Conservation (phyloP, 2,329 filamentous ascomycete genomes). For the Trichoderma guizhouense region DNA sequence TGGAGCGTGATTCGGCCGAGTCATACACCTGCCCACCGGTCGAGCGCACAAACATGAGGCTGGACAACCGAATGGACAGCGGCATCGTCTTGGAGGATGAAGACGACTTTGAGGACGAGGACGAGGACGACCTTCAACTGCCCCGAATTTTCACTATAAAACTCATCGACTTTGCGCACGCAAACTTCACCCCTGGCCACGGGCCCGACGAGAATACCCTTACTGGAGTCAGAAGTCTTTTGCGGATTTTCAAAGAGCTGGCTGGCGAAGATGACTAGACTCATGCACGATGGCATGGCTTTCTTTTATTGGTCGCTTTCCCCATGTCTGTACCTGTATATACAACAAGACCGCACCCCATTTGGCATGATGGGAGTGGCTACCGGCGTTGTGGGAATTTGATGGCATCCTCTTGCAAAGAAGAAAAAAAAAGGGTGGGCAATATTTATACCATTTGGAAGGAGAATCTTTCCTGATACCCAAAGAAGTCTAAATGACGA, state of each 20-base stretch:
- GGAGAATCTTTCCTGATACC: constrained; percentile 6
- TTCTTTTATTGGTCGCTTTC: constrained; percentile 2
- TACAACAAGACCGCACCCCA: background rate
- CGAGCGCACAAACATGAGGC: constrained; percentile 38
- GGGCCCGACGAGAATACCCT: constrained; percentile 85
- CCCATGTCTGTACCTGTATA: background rate
- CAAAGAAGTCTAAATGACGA: background rate
- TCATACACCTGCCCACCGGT: constrained; percentile 20
- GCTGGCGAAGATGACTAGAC: constrained; percentile 29
- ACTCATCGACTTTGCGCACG: constrained; percentile 96
- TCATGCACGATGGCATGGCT: constrained; percentile 7
- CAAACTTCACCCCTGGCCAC: constrained; percentile 73
- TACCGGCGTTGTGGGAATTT: background rate
- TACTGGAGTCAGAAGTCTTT: constrained; percentile 67
- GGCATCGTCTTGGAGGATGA: constrained; percentile 50
- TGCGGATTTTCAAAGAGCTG: constrained; percentile 68
- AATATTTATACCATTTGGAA: background rate
- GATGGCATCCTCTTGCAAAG: background rate
- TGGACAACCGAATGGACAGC: constrained; percentile 55
- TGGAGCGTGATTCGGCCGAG: constrained; percentile 45
- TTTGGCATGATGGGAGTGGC: background rate
- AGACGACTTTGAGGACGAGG: constrained; percentile 38
- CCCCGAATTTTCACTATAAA: constrained; percentile 76
- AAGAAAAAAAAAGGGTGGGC: background rate
- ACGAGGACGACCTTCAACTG: constrained; percentile 43